These are phyloP conservation scores for Citrus inodora DNA, from an alignment of 345 rosid genomes.

Conservation along the genomic window DNA sequence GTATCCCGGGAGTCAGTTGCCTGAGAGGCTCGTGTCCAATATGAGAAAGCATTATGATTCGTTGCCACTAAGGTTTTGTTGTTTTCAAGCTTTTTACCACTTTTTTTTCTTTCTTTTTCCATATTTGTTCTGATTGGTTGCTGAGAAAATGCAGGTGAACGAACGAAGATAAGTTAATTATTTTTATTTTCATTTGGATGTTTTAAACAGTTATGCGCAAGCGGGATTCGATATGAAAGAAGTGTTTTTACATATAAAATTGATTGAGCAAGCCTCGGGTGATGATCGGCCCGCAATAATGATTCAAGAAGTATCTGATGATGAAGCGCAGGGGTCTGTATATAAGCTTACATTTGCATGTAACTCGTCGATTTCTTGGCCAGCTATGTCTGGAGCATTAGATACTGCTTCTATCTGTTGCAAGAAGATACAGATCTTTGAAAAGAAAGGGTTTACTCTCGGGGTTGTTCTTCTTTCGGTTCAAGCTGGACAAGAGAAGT, in stretches of 20 bases:
- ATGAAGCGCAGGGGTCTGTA: constrained; percentile 49
- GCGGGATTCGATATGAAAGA: constrained; percentile 95
- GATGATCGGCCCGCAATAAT: constrained; percentile 71
- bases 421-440: constrained; percentile 87
- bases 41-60: constrained; percentile 95
- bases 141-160: constrained; percentile 21
- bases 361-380: constrained; percentile 76
- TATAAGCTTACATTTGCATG: constrained; percentile 79
- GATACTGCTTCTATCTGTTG: constrained; percentile 75
- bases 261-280: constrained; percentile 90
- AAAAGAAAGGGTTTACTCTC: constrained; percentile 86
- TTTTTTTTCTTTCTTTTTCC: too few relatives aligned
- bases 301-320: constrained; percentile 68
- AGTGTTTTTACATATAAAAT: constrained; percentile 82
- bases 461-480: constrained; percentile 66
- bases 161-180: neutral
- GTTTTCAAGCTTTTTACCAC: neutral
- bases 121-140: constrained; percentile 10
- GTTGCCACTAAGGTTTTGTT: constrained; percentile 77
- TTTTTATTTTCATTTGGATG: neutral
- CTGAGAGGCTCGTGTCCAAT: constrained; percentile 90
- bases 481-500: constrained; percentile 59
- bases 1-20: constrained; percentile 91
- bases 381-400: constrained; percentile 73
- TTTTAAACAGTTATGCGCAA: constrained; percentile 66